Evolutionary conservation across 306 rosid genomes (phyloP).

Genomic region (Fragaria vesca): DNA sequence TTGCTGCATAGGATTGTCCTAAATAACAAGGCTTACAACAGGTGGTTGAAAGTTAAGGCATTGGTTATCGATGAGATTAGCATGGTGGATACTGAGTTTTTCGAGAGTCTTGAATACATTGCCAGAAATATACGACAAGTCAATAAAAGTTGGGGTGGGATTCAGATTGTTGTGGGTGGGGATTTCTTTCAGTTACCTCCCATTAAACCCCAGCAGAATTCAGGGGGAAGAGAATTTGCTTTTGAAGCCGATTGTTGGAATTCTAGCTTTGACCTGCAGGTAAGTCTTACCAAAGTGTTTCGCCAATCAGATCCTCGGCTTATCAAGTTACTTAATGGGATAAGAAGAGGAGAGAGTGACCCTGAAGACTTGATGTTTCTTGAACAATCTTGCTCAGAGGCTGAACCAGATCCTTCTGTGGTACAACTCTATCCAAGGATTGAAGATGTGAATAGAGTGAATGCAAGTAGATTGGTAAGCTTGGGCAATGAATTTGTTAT

Average conservation of each 20-base stretch:
- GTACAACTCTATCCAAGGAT: slow-evolving; percentile 46
- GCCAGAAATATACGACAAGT: slow-evolving; percentile 27
- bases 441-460: slow-evolving; percentile 42
- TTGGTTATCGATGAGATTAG: slow-evolving; percentile 60
- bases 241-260: slow-evolving; percentile 61
- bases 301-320: slow-evolving; percentile 48
- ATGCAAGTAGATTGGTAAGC: slow-evolving; percentile 35
- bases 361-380: slow-evolving; percentile 29
- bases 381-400: slow-evolving; percentile 22
- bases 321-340: slow-evolving; percentile 47
- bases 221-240: slow-evolving; percentile 32
- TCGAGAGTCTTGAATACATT: slow-evolving; percentile 44
- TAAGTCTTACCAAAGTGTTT: slow-evolving; percentile 42
- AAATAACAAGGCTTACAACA: slow-evolving; percentile 21
- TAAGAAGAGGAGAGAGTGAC: slow-evolving; percentile 48
- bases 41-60: slow-evolving; percentile 46
- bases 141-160: slow-evolving; percentile 53
- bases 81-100: slow-evolving; percentile 44
- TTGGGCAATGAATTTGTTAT: slow-evolving; percentile 29
- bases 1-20: slow-evolving; percentile 12
- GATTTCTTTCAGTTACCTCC: slow-evolving; percentile 72
- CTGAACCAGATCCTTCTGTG: slow-evolving; percentile 34
- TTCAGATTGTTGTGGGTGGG: slow-evolving; percentile 56
- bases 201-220: not conserved
- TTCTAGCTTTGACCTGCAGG: slow-evolving; percentile 44